Evolutionary conservation across 257 asterid species (phyloP).

Genomic region (Echites panduratus): DNA sequence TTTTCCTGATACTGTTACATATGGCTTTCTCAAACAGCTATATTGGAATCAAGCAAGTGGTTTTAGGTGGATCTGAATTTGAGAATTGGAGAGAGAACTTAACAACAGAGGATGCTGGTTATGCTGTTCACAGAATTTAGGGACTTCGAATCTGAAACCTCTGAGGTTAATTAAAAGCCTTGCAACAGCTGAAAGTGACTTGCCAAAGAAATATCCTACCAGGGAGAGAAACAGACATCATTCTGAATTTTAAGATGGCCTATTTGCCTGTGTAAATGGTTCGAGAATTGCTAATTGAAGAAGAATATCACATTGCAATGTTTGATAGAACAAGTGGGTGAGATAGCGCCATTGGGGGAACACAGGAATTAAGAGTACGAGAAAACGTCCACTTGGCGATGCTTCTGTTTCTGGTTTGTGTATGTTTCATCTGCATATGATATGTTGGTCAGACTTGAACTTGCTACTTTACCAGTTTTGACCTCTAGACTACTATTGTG

Average conservation of each 20-base stretch:
- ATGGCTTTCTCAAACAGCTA: conserved; percentile 38
- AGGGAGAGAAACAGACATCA: not conserved
- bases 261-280: not conserved
- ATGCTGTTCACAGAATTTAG: conserved; percentile 73
- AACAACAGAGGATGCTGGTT: conserved; percentile 75
- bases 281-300: no score
- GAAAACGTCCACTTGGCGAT: not conserved
- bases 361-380: not conserved
- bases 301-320: not conserved
- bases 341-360: no score
- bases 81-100: conserved; percentile 75
- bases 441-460: not conserved
- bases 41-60: conserved; percentile 83
- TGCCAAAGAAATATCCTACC: not conserved
- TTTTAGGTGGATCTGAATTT: conserved; percentile 81
- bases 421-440: not conserved
- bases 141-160: not conserved
- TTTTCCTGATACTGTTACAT: not conserved
- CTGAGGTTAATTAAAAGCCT: not conserved
- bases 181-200: not conserved
- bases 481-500: not conserved
- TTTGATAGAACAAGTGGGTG: not conserved
- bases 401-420: not conserved
- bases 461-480: not conserved
- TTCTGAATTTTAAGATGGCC: not conserved